Conservation (phyloP, 345 rosid species). For the Citrus inodora region DNA sequence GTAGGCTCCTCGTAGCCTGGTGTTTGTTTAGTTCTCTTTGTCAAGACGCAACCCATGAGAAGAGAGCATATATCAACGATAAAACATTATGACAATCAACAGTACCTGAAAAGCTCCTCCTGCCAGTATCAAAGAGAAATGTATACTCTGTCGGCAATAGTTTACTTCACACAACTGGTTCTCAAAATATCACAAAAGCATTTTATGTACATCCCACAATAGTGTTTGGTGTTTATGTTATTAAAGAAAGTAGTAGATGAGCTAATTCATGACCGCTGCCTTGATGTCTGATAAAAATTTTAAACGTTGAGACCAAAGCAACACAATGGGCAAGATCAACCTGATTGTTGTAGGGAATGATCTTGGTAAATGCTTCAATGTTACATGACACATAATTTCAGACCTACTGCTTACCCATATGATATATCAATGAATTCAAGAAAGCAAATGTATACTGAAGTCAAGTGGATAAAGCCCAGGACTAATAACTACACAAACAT, state of each 20-base stretch:
- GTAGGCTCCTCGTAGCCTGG: constrained; percentile 68
- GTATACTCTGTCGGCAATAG: neutral
- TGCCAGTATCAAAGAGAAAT: neutral
- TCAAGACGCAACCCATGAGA: constrained; percentile 44
- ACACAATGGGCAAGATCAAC: neutral
- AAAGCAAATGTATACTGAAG: too few species aligned
- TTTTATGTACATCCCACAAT: neutral
- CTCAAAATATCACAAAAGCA: neutral
- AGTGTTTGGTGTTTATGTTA: neutral
- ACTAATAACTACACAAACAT: neutral
- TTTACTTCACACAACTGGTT: neutral
- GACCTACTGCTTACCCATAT: neutral
- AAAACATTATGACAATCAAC: neutral
- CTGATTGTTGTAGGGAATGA: neutral
- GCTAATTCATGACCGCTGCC: neutral
- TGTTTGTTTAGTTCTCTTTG: constrained; percentile 29
- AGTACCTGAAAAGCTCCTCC: neutral
- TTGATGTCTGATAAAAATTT: neutral
- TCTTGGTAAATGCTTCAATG: neutral
- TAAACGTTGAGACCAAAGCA: neutral
- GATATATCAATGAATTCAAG: too few species aligned
- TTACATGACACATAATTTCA: neutral
- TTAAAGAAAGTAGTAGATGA: neutral
- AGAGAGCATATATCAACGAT: constrained; percentile 1
- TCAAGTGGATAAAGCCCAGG: neutral